Percentiles rank a stretch among this genome's conserved stretches.
Conservation (phyloP, 2,329 filamentous ascomycete genomes). For the Penicillium sp. region DNA sequence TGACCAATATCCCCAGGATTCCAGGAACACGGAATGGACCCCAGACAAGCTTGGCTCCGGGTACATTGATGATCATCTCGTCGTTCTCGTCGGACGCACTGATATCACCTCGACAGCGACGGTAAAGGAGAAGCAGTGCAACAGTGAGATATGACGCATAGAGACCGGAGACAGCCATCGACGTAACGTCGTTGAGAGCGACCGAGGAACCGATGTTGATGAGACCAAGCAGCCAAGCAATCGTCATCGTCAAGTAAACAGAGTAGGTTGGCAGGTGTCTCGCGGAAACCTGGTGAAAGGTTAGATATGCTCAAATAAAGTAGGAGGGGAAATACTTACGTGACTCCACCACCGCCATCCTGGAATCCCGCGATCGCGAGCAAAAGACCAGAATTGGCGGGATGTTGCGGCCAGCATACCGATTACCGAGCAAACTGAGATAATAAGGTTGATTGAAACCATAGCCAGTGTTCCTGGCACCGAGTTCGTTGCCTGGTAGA, state of each 20-base stretch:
- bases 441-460: conserved; percentile 27
- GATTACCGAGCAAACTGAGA: conserved; percentile 32
- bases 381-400: conserved; percentile 40
- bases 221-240: conserved; percentile 43
- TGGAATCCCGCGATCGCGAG: conserved; percentile 40
- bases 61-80: conserved; percentile 28
- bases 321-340: conserved; percentile 14
- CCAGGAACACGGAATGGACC: conserved; percentile 40
- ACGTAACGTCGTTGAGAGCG: conserved; percentile 54
- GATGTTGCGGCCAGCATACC: conserved; percentile 36
- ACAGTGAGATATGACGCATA: conserved; percentile 54
- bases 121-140: conserved; percentile 46
- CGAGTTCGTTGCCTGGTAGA: conserved; percentile 30
- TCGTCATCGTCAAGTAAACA: conserved; percentile 26
- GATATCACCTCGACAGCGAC: conserved; percentile 38
- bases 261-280: conserved; percentile 29
- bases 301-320: neutral
- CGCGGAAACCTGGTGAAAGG: neutral
- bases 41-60: conserved; percentile 23
- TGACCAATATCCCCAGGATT: conserved; percentile 44
- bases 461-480: conserved; percentile 26
- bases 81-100: conserved; percentile 34
- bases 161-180: conserved; percentile 48
- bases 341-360: conserved; percentile 29
- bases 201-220: conserved; percentile 55